Conservation (phyloP, 2,329 filamentous ascomycete genomes). For the Graphilbum sp. region DNA sequence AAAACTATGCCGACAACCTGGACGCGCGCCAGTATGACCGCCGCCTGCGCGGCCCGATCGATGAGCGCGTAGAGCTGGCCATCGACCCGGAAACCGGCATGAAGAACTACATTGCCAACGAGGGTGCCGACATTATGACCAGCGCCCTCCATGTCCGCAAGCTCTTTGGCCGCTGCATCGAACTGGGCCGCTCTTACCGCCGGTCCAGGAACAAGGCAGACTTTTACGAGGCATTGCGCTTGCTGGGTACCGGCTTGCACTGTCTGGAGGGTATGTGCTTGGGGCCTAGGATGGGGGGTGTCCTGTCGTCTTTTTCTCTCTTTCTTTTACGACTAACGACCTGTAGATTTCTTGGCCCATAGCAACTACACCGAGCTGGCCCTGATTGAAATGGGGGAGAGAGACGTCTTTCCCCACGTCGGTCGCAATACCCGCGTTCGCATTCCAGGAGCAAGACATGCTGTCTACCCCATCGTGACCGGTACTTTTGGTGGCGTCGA, state of each 20-base stretch:
- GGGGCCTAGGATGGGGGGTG: no score
- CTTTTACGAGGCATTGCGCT: conserved; percentile 69
- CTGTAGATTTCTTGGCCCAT: conserved; percentile 69
- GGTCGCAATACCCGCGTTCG: conserved; percentile 56
- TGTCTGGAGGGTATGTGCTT: conserved; percentile 60
- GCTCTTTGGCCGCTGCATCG: conserved; percentile 57
- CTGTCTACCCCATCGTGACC: conserved; percentile 71
- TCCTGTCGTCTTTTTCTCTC: no score
- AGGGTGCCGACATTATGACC: conserved; percentile 61
- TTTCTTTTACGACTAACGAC: background rate
- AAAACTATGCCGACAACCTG: conserved; percentile 76
- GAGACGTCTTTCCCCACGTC: conserved; percentile 71
- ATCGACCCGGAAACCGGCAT: conserved; percentile 62
- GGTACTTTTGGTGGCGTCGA: conserved; percentile 92
- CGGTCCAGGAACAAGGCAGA: conserved; percentile 53
- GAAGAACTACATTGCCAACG: conserved; percentile 92
- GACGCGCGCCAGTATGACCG: conserved; percentile 72
- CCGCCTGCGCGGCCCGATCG: conserved; percentile 65
- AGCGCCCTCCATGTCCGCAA: conserved; percentile 62
- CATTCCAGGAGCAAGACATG: conserved; percentile 45
- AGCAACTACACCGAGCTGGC: conserved; percentile 86
- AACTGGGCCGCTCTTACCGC: conserved; percentile 62
- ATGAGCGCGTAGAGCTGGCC: conserved; percentile 61
- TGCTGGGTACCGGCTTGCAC: conserved; percentile 77
- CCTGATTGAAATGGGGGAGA: conserved; percentile 72